phyloP scores from a whole-genome alignment of 495 filamentous ascomycete species.

The Penicillium arizonense region DNA sequence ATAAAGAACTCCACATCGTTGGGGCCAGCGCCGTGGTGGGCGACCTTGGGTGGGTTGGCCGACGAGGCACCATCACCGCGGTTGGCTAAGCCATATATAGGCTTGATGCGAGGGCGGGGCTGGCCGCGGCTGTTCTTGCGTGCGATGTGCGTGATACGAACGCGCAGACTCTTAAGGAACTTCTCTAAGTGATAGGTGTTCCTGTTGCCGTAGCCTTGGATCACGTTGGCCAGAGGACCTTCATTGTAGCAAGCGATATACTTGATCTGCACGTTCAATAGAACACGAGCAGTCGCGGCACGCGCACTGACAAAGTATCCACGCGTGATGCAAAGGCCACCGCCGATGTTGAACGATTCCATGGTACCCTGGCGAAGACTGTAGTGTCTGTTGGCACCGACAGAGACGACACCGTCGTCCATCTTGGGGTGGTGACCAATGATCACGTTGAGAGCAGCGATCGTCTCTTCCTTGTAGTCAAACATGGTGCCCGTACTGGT shows the following conservation, averaged over 20 bases:
- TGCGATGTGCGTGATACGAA: conserved; percentile 38
- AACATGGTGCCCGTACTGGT: conserved; percentile 42
- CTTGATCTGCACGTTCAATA: conserved; percentile 59
- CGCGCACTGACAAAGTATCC: conserved; percentile 70
- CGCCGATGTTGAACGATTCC: conserved; percentile 33
- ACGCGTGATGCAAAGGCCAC: conserved; percentile 51
- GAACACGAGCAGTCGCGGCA: conserved; percentile 58
- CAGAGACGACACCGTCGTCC: conserved; percentile 23
- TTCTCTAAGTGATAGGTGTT: conserved; percentile 31
- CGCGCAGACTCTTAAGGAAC: conserved; percentile 45
- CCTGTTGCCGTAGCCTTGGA: conserved; percentile 17
- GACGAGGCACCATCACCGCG: conserved; percentile 31
- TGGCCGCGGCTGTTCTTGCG: conserved; percentile 36
- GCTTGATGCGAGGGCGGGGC: conserved; percentile 35
- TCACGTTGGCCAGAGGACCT: conserved; percentile 26
- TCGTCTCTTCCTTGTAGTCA: conserved; percentile 32
- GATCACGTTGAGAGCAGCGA: conserved; percentile 57
- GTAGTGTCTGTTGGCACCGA: conserved; percentile 43
- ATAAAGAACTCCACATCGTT: conserved; percentile 49
- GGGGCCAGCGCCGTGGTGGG: conserved; percentile 36
- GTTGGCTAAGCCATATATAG: conserved; percentile 45
- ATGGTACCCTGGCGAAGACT: conserved; percentile 19
- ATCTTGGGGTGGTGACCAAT: conserved; percentile 41
- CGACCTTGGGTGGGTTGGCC: conserved; percentile 31
- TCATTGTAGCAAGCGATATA: conserved; percentile 40